Evolutionary conservation across 106 monocot genomes (phyloP).

Genomic region (Hemerocallis citrina): DNA sequence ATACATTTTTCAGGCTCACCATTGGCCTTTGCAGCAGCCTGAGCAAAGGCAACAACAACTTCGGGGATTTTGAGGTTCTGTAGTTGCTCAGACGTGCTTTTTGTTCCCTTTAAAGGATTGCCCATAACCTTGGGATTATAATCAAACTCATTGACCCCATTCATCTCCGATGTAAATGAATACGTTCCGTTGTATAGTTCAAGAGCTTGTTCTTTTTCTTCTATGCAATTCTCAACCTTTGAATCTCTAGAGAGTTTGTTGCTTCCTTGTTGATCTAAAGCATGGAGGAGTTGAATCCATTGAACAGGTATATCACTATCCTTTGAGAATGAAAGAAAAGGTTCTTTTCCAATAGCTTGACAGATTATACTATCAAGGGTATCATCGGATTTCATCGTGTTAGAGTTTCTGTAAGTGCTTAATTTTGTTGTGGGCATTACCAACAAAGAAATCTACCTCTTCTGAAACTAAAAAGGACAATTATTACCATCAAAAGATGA

Average conservation of each 20-base stretch:
- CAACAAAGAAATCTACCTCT: background rate
- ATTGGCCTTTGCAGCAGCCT: constrained; percentile 69
- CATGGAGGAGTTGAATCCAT: constrained; percentile 54
- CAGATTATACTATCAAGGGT: constrained; percentile 36
- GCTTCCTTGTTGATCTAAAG: constrained; percentile 44
- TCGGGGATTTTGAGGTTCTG: constrained; percentile 52
- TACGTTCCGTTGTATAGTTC: constrained; percentile 14
- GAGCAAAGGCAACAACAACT: constrained; percentile 68
- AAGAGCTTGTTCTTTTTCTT: constrained; percentile 19
- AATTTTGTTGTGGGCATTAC: constrained; percentile 20
- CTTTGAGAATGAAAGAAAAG: constrained; percentile 49
- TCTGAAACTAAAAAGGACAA: no score
- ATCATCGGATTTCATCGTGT: constrained; percentile 28
- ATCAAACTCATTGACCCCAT: constrained; percentile 26
- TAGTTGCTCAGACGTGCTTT: constrained; percentile 32
- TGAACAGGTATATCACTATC: constrained; percentile 37
- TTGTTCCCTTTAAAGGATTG: constrained; percentile 16
- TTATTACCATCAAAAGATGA: no score
- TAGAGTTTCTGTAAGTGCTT: constrained; percentile 13
- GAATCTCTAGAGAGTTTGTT: constrained; percentile 21
- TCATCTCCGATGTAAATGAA: constrained; percentile 15
- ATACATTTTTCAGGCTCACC: constrained; percentile 94
- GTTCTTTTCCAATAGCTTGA: constrained; percentile 51
- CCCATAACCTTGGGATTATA: constrained; percentile 24
- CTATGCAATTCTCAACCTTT: constrained; percentile 15